Percentiles rank a stretch among this genome's conserved stretches.
These are phyloP conservation scores for Phytophthora aleatoria DNA, from an alignment of 352 stramenopile genomes.

Conservation along the genomic window DNA sequence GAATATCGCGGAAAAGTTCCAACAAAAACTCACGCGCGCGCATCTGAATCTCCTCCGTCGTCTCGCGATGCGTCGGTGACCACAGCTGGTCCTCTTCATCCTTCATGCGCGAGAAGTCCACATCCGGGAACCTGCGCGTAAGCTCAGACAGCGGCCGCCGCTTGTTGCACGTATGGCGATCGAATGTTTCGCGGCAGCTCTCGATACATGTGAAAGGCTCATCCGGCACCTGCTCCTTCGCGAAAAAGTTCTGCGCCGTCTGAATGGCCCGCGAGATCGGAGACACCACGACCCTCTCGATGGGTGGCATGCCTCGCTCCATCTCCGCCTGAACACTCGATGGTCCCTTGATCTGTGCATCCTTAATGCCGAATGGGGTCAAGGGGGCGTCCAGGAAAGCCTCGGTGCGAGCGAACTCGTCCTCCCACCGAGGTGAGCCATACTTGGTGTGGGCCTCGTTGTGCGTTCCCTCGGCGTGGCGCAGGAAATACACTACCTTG, in stretches of 20 bases:
- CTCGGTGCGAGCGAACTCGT: conserved; percentile 64
- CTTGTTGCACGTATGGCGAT: conserved; percentile 78
- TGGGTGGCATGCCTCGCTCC: conserved; percentile 35
- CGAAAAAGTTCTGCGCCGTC: conserved; percentile 72
- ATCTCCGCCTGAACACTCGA: conserved; percentile 43
- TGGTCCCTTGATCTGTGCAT: conserved; percentile 56
- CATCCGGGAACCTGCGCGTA: conserved; percentile 52
- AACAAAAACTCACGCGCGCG: conserved; percentile 55
- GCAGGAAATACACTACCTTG: conserved; percentile 83
- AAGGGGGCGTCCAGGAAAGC: conserved; percentile 66
- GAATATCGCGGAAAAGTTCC: conserved; percentile 56
- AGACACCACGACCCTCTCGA: conserved; percentile 38
- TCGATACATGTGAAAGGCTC: conserved; percentile 68
- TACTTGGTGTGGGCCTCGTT: conserved; percentile 69
- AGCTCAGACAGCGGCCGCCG: conserved; percentile 50
- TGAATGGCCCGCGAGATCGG: conserved; percentile 71
- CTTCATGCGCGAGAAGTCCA: conserved; percentile 66
- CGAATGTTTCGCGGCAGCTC: conserved; percentile 68
- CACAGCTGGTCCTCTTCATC: conserved; percentile 68
- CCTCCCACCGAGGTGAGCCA: conserved; percentile 65
- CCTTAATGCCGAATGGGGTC: conserved; percentile 62
- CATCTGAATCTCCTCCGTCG: conserved; percentile 59
- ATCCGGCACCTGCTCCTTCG: conserved; percentile 32
- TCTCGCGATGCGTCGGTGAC: conserved; percentile 64
- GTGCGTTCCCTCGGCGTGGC: conserved; percentile 75